Conservation (phyloP, 2,329 filamentous ascomycete species). For the Fusarium xyrophilum region DNA sequence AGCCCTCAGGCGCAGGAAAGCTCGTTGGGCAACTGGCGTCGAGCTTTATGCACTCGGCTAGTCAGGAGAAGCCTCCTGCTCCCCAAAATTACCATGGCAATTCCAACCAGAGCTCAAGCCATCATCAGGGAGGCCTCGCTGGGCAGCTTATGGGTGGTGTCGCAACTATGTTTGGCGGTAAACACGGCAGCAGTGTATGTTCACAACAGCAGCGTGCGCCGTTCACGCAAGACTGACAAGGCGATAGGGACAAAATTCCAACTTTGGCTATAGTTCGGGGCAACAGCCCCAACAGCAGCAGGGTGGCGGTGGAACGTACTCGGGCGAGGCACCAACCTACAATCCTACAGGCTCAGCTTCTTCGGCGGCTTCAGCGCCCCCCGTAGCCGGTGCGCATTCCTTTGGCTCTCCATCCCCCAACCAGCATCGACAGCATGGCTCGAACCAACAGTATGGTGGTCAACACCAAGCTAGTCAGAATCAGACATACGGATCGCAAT, state of each 20-base stretch:
- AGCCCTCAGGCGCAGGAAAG: conserved; percentile 56
- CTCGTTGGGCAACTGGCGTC: conserved; percentile 64
- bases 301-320: conserved; percentile 52
- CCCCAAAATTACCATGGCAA: conserved; percentile 59
- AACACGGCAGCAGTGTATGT: conserved; percentile 49
- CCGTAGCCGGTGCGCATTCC: conserved; percentile 39
- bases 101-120: conserved; percentile 47
- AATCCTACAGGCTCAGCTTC: conserved; percentile 45
- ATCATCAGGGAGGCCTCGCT: conserved; percentile 57
- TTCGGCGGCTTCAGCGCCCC: conserved; percentile 39
- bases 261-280: conserved; percentile 66
- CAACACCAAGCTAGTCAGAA: conserved; percentile 15
- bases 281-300: conserved; percentile 46
- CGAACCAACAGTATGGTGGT: conserved; percentile 10
- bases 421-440: conserved; percentile 39
- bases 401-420: conserved; percentile 40
- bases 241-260: conserved; percentile 54
- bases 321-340: conserved; percentile 64
- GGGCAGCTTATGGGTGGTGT: conserved; percentile 63
- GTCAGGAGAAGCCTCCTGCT: conserved; percentile 54
- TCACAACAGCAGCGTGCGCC: not conserved
- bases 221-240: conserved; percentile 20
- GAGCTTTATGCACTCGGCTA: conserved; percentile 58
- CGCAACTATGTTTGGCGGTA: conserved; percentile 60
- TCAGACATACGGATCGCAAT: conserved; percentile 19